Base-by-base conservation (phyloP, 768 basidiomycete genomes). In the Kondoa malvinella region DNA sequence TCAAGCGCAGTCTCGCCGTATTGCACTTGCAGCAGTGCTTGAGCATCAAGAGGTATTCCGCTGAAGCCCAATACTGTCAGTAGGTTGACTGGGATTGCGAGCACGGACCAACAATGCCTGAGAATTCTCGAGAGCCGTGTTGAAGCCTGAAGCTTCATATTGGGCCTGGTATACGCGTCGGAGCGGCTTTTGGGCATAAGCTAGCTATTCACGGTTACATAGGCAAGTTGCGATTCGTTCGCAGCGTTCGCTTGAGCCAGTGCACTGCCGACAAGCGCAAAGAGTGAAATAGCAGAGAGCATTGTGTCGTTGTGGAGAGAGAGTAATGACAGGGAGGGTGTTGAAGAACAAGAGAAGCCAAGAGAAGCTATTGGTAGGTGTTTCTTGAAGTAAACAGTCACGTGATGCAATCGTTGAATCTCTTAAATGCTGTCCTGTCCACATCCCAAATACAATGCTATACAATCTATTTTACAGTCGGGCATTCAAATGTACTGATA, bases 11-110 rank as follows among this genome's bases (percentile, higher is more conserved):
- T 32, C 12, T 50, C 21, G 34, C 25, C 27, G 50, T 68, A 68
- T 1, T 50, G 34, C 34, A 65, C 65, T 12, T 32, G 50, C 34
- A 68, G 61, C 4, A 68, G 3, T 27, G 34, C 67, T 26, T 64
- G 40, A 16, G 64, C 67, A 15, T 66, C 17, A 3, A 68, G 63
- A 27, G 64, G 64, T 26, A 65, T 31, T 32, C 57, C 64, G 57
- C 40, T 50, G 21, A 21, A 8, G 40, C 8, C 40, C 12, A 50
- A 21, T 21, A 50, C 21, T 8, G 12, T 50, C 40, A 21, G 40
- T 50, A 8, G 12, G 8, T 50, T 50, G 12, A 50, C 40, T 50
- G 8, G 40, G 21, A 50, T 8, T 21, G 21, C 8, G 40, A 50
- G 21, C 12, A 50, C n/a, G 21, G 21, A 50, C 40, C 8, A 50